phyloP scores from a whole-genome alignment of 495 filamentous ascomycete species.

The Choiromyces venosus region DNA sequence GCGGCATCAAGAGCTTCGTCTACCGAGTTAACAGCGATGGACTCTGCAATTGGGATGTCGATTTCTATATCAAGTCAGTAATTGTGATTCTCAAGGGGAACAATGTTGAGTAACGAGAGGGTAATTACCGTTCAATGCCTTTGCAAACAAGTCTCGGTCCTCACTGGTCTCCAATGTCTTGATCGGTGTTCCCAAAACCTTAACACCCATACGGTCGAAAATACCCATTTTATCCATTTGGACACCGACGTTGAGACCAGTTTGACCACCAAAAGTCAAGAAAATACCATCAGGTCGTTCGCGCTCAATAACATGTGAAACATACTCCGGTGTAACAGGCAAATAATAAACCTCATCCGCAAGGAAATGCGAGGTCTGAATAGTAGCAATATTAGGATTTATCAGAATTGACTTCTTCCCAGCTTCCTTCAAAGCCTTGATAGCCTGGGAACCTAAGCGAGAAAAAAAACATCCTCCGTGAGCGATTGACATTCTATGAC shows the following conservation, averaged over 20 bases:
- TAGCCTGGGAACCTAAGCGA: slow-evolving; percentile 76
- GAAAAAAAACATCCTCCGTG: slow-evolving; percentile 2
- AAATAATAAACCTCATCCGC: slow-evolving; percentile 99
- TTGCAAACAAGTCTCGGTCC: slow-evolving; percentile 90
- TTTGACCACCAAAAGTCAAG: slow-evolving; percentile 95
- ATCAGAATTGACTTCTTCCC: slow-evolving; percentile 93
- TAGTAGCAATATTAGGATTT: slow-evolving; percentile 98
- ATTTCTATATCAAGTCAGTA: slow-evolving; percentile 56
- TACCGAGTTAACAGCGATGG: slow-evolving; percentile 80
- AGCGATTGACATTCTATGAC: slow-evolving; percentile 35
- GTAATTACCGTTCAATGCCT: slow-evolving; percentile 59
- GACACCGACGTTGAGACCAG: slow-evolving; percentile 89
- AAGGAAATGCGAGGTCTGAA: slow-evolving; percentile 92
- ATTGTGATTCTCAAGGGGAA: background rate
- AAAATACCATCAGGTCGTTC: slow-evolving; percentile 96
- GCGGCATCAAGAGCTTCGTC: slow-evolving; percentile 88
- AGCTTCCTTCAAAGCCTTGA: slow-evolving; percentile 95
- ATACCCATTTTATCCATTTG: slow-evolving; percentile 95
- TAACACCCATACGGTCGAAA: slow-evolving; percentile 90
- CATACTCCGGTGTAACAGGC: slow-evolving; percentile 91
- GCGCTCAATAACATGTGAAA: slow-evolving; percentile 91
- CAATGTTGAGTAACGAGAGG: background rate
- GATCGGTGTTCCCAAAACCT: slow-evolving; percentile 89
- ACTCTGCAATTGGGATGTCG: slow-evolving; percentile 92
- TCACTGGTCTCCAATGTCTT: slow-evolving; percentile 91